Percentiles rank a stretch among this genome's conserved stretches.
Evolutionary conservation across 2,329 filamentous ascomycete species (phyloP).

Genomic region (Venturia asperata): DNA sequence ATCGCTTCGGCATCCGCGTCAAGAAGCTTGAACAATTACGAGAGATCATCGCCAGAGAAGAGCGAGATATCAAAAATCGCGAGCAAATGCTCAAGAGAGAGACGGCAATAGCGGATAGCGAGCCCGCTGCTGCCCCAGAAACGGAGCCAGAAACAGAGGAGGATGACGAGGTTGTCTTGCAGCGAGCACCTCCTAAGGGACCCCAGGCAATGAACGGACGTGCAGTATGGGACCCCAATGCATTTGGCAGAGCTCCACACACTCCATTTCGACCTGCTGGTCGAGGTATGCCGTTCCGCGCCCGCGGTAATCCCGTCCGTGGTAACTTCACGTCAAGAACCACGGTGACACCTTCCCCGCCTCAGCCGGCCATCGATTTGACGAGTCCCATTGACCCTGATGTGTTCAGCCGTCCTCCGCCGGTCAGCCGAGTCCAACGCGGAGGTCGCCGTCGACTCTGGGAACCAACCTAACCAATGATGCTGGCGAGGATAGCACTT

Average conservation of each 20-base stretch:
- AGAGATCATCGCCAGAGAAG: constrained; percentile 43
- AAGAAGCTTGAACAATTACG: constrained; percentile 45
- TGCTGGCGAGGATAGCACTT: constrained; percentile 12
- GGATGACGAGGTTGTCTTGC: constrained; percentile 35
- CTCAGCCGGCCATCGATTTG: constrained; percentile 24
- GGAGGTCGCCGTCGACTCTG: constrained; percentile 34
- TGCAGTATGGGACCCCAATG: constrained; percentile 42
- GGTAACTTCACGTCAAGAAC: constrained; percentile 23
- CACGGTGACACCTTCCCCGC: neutral
- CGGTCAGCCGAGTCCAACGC: constrained; percentile 27
- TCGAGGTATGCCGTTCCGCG: constrained; percentile 25
- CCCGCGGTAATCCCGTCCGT: constrained; percentile 26
- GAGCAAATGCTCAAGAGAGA: constrained; percentile 34
- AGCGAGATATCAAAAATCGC: constrained; percentile 41
- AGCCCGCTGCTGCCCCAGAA: neutral
- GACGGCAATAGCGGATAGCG: constrained; percentile 23
- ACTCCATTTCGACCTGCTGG: constrained; percentile 24
- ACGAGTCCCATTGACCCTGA: constrained; percentile 36
- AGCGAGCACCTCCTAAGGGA: constrained; percentile 32
- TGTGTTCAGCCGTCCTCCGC: constrained; percentile 33
- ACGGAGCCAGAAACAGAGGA: constrained; percentile 23
- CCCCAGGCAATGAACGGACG: constrained; percentile 26
- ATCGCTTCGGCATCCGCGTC: constrained; percentile 44
- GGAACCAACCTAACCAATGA: constrained; percentile 32
- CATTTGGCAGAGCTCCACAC: constrained; percentile 37